Conservation (phyloP, 108 stramenopile species). For the Cyclotella choctawhatcheeana region DNA sequence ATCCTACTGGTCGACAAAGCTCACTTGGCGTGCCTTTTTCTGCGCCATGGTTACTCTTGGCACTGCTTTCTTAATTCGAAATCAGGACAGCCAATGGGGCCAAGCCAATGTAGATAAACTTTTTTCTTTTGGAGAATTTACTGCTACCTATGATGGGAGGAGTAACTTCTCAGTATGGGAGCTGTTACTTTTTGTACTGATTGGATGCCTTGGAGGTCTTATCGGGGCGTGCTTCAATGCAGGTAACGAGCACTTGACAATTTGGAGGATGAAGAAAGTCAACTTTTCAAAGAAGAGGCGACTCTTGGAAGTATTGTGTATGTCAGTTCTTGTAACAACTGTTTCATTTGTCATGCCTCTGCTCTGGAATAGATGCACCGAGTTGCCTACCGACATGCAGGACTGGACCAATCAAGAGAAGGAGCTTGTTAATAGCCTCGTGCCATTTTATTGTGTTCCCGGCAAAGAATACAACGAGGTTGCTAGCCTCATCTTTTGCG, state of each 20-base stretch:
- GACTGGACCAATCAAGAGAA: constrained; percentile 96
- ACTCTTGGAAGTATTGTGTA: constrained; percentile 78
- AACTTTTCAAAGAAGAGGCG: constrained; percentile 74
- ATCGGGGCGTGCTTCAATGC: constrained; percentile 97
- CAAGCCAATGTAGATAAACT: constrained; percentile 91
- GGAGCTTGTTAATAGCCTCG: constrained; percentile 87
- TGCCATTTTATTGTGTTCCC: constrained; percentile 88
- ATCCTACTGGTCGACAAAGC: constrained; percentile 94
- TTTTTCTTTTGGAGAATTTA: constrained; percentile 96
- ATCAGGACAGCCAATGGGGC: constrained; percentile 81
- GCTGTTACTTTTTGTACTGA: constrained; percentile 82
- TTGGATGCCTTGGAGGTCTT: constrained; percentile 94
- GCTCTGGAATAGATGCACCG: constrained; percentile 90
- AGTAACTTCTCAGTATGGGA: constrained; percentile 95
- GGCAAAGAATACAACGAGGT: constrained; percentile 97
- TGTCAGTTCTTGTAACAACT: constrained; percentile 74
- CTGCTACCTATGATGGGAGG: constrained; percentile 61
- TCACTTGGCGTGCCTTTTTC: constrained; percentile 97
- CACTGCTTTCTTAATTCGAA: constrained; percentile 82
- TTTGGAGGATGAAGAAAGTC: constrained; percentile 89
- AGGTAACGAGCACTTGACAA: constrained; percentile 88
- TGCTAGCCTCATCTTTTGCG: constrained; percentile 92
- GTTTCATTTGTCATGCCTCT: constrained; percentile 88
- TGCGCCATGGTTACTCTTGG: constrained; percentile 95
- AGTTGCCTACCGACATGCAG: constrained; percentile 92